Base-by-base conservation (phyloP, 768 basidiomycete genomes). In the Cystofilobasidium macerans region DNA sequence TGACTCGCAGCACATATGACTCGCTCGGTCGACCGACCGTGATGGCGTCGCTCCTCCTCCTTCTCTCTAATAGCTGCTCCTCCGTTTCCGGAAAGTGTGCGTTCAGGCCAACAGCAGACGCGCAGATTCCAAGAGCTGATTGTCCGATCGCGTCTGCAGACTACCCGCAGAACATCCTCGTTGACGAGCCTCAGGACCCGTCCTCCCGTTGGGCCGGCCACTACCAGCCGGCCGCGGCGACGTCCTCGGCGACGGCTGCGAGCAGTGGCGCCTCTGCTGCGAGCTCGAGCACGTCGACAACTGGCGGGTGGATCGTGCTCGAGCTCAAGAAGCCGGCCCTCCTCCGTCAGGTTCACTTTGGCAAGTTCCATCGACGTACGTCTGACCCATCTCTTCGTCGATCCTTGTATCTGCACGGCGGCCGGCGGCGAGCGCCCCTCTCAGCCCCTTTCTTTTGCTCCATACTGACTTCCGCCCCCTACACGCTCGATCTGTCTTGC, bases 151-250 rank as follows among this genome's bases (percentile, higher is more conserved):
- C 13, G 3, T 48, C 33, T 24, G 20, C 48, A 59, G 57, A 60
- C 43, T 60, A n/a, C n/a, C 69, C 69, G 20, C 40, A 59, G 5
- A 65, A 62, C 30, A 59, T 71, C 32, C 63, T 71, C 32, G 47
- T 63, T 26, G 62, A 68, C 40, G 36, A 45, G 16, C 70, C 70
- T 18, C 38, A 56, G 28, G 69, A 71, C 43, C 30, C 61, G 24
- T 59, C 58, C 14, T 69, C 68, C 0, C 62, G 70, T 24, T 71
- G 70, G 70, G 66, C 61, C 0, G 69, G 61, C 24, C 54, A 24
- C n/a, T 65, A 61, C n/a, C 51, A 40, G 14, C 42, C 62, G 38
- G 43, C 54, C 24, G 48, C 62, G 2, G 54, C 38, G 18, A 18
- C 36, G 40, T 57, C 62, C 14, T 38, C 35, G 26, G 16, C 14